Evolutionary conservation across 352 stramenopile genomes (phyloP).

Genomic region (Phytophthora agathidicida): DNA sequence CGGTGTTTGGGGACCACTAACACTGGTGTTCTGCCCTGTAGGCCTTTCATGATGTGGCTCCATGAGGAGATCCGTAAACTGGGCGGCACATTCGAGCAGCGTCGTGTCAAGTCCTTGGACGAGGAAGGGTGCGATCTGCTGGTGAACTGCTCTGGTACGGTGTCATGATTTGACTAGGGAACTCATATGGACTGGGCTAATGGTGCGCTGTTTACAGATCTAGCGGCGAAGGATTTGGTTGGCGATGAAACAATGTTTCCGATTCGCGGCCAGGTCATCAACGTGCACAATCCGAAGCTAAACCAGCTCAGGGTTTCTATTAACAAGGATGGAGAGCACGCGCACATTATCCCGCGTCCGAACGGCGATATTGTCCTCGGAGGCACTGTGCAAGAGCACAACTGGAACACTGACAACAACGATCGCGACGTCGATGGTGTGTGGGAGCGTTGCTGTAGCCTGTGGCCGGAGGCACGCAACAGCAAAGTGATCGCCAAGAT

Average conservation of each 20-base stretch:
- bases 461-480: constrained; percentile 49
- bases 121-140: constrained; percentile 56
- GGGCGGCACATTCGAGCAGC: constrained; percentile 57
- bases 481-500: constrained; percentile 50
- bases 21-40: too few species aligned
- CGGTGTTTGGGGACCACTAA: too few species aligned
- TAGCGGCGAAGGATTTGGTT: constrained; percentile 50
- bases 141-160: constrained; percentile 64
- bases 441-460: constrained; percentile 51
- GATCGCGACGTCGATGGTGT: constrained; percentile 49
- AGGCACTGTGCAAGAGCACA: constrained; percentile 65
- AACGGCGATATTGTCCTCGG: constrained; percentile 65
- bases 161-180: background rate
- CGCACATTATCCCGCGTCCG: constrained; percentile 73
- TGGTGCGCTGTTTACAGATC: constrained; percentile 15
- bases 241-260: constrained; percentile 52
- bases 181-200: background rate
- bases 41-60: constrained; percentile 59
- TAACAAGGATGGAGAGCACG: constrained; percentile 43
- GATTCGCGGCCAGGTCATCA: constrained; percentile 73
- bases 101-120: constrained; percentile 37
- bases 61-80: constrained; percentile 47
- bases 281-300: constrained; percentile 61
- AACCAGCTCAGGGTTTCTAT: constrained; percentile 47
- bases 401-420: constrained; percentile 53